Evolutionary conservation across 192 early-diverging fungal species (phyloP).

Genomic region (Coemansia sp.): DNA sequence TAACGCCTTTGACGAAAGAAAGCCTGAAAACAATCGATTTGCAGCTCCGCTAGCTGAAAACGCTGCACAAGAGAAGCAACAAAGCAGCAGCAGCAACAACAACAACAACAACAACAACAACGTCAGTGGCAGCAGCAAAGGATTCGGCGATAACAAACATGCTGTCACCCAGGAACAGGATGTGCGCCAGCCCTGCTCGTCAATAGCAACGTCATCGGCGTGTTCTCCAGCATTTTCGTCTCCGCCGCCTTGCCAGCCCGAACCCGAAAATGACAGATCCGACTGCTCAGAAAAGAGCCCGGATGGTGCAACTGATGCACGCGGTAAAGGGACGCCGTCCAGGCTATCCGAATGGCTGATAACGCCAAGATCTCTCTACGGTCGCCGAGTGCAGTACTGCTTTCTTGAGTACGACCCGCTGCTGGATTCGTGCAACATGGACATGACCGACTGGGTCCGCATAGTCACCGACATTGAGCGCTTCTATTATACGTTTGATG

Average conservation of each 20-base stretch:
- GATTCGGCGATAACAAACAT: not conserved
- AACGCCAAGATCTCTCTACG: conserved; percentile 85
- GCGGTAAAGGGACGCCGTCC: conserved; percentile 22
- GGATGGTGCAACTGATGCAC: conserved; percentile 2
- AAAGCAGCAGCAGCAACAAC: not conserved
- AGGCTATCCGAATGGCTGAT: conserved; percentile 65
- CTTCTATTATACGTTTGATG: conserved; percentile 90
- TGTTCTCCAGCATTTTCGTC: not conserved
- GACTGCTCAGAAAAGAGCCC: not conserved
- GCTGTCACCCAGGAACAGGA: not conserved
- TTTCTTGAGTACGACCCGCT: conserved; percentile 94
- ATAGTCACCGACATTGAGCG: conserved; percentile 95
- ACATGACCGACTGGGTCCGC: conserved; percentile 91
- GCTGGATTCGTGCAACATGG: conserved; percentile 94
- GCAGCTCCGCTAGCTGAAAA: too few relatives aligned
- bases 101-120: not conserved
- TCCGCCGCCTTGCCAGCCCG: not conserved
- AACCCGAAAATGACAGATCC: not conserved
- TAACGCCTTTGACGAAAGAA: not conserved
- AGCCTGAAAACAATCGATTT: not conserved
- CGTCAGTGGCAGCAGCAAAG: not conserved
- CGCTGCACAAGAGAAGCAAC: not conserved
- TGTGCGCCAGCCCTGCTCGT: not conserved
- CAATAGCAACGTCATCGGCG: not conserved
- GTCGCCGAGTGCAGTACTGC: conserved; percentile 90